Conservation (phyloP, 331 rosid genomes). For the Acacia pycnantha region DNA sequence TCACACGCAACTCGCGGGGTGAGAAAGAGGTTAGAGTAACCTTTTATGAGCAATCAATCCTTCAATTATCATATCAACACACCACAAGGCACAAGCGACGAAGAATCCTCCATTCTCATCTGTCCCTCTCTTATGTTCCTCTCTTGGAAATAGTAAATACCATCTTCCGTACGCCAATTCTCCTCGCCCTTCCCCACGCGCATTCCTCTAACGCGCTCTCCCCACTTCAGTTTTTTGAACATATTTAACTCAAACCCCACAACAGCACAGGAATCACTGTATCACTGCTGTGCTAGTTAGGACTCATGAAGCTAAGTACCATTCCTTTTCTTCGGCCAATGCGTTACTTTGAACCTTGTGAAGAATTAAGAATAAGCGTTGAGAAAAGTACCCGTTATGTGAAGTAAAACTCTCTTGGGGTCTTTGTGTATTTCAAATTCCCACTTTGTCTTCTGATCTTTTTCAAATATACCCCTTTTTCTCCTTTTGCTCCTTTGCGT, state of each 20-base stretch:
- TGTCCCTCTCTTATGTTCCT: conserved; percentile 23
- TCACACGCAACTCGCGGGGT: conserved; percentile 31
- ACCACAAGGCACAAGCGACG: conserved; percentile 18
- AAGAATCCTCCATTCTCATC: conserved; percentile 8
- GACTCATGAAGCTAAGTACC: neutral
- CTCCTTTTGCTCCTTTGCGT: conserved; percentile 29
- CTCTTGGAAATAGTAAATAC: conserved; percentile 38
- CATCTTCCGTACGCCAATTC: conserved; percentile 29
- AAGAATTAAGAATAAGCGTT: neutral
- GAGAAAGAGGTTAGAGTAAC: neutral
- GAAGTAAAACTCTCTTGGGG: neutral
- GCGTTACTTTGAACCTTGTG: neutral
- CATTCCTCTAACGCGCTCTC: conserved; percentile 26
- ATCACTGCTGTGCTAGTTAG: neutral
- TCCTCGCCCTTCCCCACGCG: neutral
- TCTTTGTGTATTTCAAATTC: conserved; percentile 34
- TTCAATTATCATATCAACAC: neutral
- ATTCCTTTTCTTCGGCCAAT: neutral
- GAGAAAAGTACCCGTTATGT: neutral
- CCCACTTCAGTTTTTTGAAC: neutral
- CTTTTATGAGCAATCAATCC: conserved; percentile 17
- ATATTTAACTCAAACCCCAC: neutral
- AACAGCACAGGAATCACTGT: neutral
- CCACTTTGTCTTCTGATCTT: conserved; percentile 18
- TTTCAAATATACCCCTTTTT: neutral